phyloP scores from a whole-genome alignment of 805 yeast genomes.

The Ogataea naganishii region DNA sequence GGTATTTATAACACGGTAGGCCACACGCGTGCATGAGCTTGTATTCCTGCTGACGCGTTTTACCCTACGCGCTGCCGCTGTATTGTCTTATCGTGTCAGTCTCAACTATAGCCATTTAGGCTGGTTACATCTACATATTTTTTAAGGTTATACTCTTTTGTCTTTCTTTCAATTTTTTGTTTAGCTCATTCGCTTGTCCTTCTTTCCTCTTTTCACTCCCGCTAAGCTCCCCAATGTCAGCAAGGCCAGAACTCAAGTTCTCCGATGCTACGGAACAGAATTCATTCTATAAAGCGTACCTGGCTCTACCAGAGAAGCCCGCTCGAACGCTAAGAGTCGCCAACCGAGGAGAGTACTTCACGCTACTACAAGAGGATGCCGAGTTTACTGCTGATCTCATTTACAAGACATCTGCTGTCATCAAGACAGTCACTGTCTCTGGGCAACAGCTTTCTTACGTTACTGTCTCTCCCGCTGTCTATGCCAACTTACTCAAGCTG shows the following conservation, averaged over 20 bases:
- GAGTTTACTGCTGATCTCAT: constrained; percentile 72
- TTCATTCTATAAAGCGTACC: constrained; percentile 37
- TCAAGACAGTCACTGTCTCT: constrained; percentile 41
- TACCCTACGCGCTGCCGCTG: too few species aligned
- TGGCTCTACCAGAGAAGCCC: constrained; percentile 40
- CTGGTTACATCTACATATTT: too few species aligned
- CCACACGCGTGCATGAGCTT: too few species aligned
- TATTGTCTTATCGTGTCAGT: too few species aligned
- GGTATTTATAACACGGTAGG: too few species aligned
- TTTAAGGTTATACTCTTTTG: too few species aligned
- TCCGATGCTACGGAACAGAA: constrained; percentile 41
- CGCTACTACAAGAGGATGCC: constrained; percentile 70
- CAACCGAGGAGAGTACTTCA: constrained; percentile 76
- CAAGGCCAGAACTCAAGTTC: constrained; percentile 51
- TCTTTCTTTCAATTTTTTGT: too few species aligned
- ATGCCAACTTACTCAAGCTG: constrained; percentile 52
- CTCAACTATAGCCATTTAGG: too few species aligned
- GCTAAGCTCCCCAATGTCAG: too few species aligned
- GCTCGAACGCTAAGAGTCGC: constrained; percentile 56
- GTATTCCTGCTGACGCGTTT: too few species aligned
- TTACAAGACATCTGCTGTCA: constrained; percentile 74
- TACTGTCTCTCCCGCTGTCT: constrained; percentile 70
- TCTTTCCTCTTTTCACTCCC: too few species aligned
- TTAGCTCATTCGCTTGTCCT: too few species aligned
- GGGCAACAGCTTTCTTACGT: constrained; percentile 44